Base-by-base conservation (phyloP, 345 rosid genomes). In the Lepidium didymum region DNA sequence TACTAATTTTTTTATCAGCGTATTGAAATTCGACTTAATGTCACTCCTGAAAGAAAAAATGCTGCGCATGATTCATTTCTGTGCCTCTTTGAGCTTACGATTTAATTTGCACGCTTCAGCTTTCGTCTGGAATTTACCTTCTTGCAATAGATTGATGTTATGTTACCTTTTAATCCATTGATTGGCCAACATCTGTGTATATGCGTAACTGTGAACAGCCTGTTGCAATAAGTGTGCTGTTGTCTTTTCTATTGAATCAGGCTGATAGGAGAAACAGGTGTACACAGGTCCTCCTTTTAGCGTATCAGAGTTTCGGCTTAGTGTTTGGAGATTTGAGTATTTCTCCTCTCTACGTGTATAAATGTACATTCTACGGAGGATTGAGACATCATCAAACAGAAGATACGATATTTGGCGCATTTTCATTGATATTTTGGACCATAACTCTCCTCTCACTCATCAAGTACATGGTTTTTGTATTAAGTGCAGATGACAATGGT, bases 381-480 rank as follows among this genome's bases (percentile, higher is more conserved):
- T 54, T 85, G 78, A 71, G 31, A n/a, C 60, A 75, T 71, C 78
- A 87, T 52, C 88, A 81, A 55, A 69, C 75, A 3, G 91, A 94
- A 78, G 97, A 91, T 46, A 77, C 78, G 0, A 62, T 86, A 34
- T 86, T 94, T 37, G 99, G 99, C 23, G 88, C 87, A 2, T 84
- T 86, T 68, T 94, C 97, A 25, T 72, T 91, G 82, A 80, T 89
- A 7, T 94, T 94, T 69, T 94, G 99, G 97, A 86, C 96, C 16
- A 75, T 91, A 34, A 89, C 96, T 2, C 60, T 94, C 45, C 74
- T 91, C 33, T 89, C 96, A 5, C 75, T 94, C 86, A 19, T 84
- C 72, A 94, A 91, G 82, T 87, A 91, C 78, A 83, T 64, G 50
- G 66, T 83, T 59, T 75, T 87, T 71, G 81, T 85, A 77, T 65